Evolutionary conservation across 176 grass and related monocot species (phyloP).

Genomic region (Triticum urartu): DNA sequence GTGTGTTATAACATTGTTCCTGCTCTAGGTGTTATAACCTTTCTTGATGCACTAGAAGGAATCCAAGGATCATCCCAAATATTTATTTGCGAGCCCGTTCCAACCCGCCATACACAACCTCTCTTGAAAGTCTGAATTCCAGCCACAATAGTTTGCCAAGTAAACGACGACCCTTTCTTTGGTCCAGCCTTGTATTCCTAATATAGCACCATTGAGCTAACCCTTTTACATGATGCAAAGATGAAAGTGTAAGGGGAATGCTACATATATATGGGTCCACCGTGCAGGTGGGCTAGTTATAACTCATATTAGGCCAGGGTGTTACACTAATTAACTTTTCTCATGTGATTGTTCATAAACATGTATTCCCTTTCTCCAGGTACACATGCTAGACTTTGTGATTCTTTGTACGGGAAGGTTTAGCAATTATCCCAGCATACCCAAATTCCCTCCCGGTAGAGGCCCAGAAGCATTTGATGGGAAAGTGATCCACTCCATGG

Average conservation of each 20-base stretch:
- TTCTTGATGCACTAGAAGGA: no score
- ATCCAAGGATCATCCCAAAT: no score
- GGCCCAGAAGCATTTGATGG: background rate
- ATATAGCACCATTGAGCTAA: background rate
- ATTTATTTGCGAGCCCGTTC: no score
- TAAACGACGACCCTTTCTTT: no score
- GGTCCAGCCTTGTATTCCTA: background rate
- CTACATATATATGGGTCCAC: no score
- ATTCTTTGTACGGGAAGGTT: background rate
- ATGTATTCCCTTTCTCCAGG: background rate
- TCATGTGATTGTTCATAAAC: background rate
- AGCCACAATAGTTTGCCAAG: no score
- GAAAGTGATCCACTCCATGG: background rate
- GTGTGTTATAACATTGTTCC: no score
- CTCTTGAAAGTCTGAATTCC: no score
- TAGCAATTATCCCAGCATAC: background rate
- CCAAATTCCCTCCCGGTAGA: background rate
- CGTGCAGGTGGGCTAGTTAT: no score
- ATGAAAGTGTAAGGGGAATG: background rate
- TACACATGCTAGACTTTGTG: background rate
- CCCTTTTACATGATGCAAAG: background rate
- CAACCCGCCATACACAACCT: no score
- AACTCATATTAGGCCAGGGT: no score
- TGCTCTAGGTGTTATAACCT: no score
- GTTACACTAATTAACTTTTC: background rate